phyloP scores from a whole-genome alignment of 1,139 yeast species.

The Oligophagozyma castellii region DNA sequence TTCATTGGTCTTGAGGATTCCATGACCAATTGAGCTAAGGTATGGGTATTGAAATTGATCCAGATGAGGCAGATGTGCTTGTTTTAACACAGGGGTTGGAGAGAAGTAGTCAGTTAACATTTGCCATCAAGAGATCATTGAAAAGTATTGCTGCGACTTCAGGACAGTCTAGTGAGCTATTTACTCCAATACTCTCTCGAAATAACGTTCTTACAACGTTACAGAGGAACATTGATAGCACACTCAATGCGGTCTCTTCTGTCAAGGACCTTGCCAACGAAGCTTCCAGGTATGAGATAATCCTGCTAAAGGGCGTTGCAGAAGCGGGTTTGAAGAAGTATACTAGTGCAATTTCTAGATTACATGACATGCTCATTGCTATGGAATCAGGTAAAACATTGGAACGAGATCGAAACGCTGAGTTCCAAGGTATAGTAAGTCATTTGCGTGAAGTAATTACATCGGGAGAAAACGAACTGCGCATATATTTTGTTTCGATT shows the following conservation, averaged over 20 bases:
- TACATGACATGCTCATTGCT: slow-evolving; percentile 28
- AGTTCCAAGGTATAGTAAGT: slow-evolving; percentile 28
- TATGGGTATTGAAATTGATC: slow-evolving; percentile 40
- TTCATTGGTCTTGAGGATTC: no score
- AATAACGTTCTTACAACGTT: slow-evolving; percentile 44
- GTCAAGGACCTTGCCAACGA: slow-evolving; percentile 54
- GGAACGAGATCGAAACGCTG: slow-evolving; percentile 19
- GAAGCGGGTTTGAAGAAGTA: slow-evolving; percentile 26
- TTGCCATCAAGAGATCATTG: slow-evolving; percentile 43
- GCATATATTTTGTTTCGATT: slow-evolving; percentile 23
- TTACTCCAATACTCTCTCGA: slow-evolving; percentile 57
- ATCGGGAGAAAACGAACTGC: slow-evolving; percentile 25
- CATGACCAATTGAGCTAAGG: no score
- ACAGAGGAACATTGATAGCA: slow-evolving; percentile 47
- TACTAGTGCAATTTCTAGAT: slow-evolving; percentile 27
- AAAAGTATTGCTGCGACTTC: slow-evolving; percentile 44
- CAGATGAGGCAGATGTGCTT: slow-evolving; percentile 76
- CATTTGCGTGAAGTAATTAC: slow-evolving; percentile 23
- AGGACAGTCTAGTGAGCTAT: slow-evolving; percentile 45
- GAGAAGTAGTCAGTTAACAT: slow-evolving; percentile 44
- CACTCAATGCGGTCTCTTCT: slow-evolving; percentile 44
- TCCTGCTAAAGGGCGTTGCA: slow-evolving; percentile 23
- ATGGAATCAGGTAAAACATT: slow-evolving; percentile 18
- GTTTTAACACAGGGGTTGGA: slow-evolving; percentile 63
- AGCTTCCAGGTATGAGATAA: slow-evolving; percentile 40